Evolutionary conservation across 2,329 filamentous ascomycete species (phyloP).

Genomic region (Neospermospora avenae): DNA sequence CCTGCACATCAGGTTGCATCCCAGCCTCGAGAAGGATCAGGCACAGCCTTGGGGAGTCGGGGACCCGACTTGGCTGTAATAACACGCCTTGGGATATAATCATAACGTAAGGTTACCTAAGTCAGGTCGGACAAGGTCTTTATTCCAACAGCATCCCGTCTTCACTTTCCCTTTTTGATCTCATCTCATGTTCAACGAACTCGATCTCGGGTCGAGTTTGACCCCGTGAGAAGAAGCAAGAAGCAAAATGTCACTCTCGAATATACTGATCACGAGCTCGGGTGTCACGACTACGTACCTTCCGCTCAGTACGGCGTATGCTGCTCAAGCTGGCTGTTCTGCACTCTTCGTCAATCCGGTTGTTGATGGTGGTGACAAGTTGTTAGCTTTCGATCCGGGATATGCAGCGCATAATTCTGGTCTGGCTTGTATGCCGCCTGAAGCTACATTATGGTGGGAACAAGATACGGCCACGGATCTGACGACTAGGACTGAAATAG

Average conservation of each 20-base stretch:
- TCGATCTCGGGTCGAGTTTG: not conserved
- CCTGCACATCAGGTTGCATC: not conserved
- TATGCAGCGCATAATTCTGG: not conserved
- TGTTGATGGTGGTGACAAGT: not conserved
- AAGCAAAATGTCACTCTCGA: not conserved
- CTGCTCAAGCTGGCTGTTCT: constrained; percentile 8
- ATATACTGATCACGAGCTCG: constrained; percentile 8
- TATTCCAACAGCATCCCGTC: constrained; percentile 4
- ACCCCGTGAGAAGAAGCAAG: constrained; percentile 1
- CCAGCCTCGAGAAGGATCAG: not conserved
- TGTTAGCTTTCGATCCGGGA: constrained; percentile 9
- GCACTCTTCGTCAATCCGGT: constrained; percentile 7
- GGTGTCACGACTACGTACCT: constrained; percentile 14
- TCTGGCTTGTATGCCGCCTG: constrained; percentile 4
- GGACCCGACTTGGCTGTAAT: not conserved
- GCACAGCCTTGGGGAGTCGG: not conserved
- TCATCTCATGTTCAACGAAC: not conserved
- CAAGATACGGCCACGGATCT: not conserved
- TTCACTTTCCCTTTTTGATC: not conserved
- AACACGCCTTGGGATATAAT: not conserved
- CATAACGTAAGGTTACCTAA: not conserved
- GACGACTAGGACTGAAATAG: constrained; percentile 1
- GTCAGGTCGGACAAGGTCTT: constrained; percentile 1
- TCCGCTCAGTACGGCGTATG: constrained; percentile 14
- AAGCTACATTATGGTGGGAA: constrained; percentile 11